Evolutionary conservation across 805 yeast genomes (phyloP), one percentile per base, ranked within the genome.

Genomic region (Candida saitoana): DNA sequence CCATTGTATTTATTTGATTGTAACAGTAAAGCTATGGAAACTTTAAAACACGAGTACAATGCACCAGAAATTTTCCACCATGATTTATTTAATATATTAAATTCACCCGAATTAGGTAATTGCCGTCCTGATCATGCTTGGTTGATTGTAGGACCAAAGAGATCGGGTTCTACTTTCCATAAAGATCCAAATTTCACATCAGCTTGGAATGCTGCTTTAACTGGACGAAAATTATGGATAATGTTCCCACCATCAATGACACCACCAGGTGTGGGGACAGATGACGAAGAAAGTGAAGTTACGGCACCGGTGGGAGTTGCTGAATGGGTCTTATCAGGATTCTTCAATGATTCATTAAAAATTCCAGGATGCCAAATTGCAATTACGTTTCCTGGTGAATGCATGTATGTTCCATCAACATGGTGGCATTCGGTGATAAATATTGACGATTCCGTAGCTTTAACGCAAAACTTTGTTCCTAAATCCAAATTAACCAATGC

Each of bases 361-460:
- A 56, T 83, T 35, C 75, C 78, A 12, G 72, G 74, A 42, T 82
- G 87, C 50, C 55, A 71, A 16, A 78, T 89, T 16, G 93, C 87
- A 0, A 69, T 89, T 11, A 84, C 95, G 0, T 79, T 78, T 49
- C 84, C 88, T 0, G 91, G 90, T 4, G 95, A 90, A 57, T 83
- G 88, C 46, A 76, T 88, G 73, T 79, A 84, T 57, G 97, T 89
- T 5, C 97, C 97, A 3, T 74, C 89, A n/a, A 95, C 95, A 1
- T 89, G 97, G 97, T 89, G 97, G 97, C 97, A 89, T 67, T 69
- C 81, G 36, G 97, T 90, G 22, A 86, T 89, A n/a, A 89, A 89
- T 52, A 55, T 89, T 9, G 85, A 82, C 44, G 88, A 84, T 55
- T 71, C 81, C n/a, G 80, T 89, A 15, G 97, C 96, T 0, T 63